Evolutionary conservation across 805 yeast genomes (phyloP), one percentile per base, ranked within the genome.

Genomic region (Pichia pseudocactophila): DNA sequence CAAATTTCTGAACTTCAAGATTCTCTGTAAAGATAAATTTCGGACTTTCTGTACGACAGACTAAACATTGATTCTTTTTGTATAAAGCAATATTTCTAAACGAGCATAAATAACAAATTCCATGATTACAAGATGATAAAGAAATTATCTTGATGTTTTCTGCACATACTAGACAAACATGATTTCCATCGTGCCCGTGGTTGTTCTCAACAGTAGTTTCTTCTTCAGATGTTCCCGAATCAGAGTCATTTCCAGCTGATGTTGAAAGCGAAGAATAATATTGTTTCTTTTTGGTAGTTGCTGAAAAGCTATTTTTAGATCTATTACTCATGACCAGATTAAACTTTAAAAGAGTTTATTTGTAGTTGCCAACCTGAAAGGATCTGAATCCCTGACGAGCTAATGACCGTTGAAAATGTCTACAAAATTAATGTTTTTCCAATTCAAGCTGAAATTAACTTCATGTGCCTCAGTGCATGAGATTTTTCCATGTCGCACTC

Each of bases 61-160:
- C 80, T 38, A 89, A 68, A 68, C 99, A 92, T 16, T 73, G 66
- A 27, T 69, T 71, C 61, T 84, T 86, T 19, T 74, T 70, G 62
- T 82, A 88, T 13, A 90, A 64, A 0, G 88, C 89, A 35, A 96
- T 68, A 55, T 87, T 88, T 49, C 96, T 71, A 50, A 90, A 74
- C 0, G 86, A 69, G 66, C 99, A 92, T 36, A 59, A 64, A 56
- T 87, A 85, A 61, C 99, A 92, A 0, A 88, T 78, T 28, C 69
- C 72, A 58, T 92, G 97, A 53, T 80, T 78, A 62, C 99, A 92
- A 0, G 87, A 84, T 2, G 92, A 74, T 9, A 83, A 55, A 0
- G 95, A 86, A 2, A 79, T 77, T 51, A 70, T 73, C n/a, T 52
- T 50, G 22, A 87, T 69, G 26, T 66, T 65, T 36, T 84, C 82